These are phyloP conservation scores for Phytopythium boreale DNA, from an alignment of 352 stramenopile species.

Conservation along the genomic window DNA sequence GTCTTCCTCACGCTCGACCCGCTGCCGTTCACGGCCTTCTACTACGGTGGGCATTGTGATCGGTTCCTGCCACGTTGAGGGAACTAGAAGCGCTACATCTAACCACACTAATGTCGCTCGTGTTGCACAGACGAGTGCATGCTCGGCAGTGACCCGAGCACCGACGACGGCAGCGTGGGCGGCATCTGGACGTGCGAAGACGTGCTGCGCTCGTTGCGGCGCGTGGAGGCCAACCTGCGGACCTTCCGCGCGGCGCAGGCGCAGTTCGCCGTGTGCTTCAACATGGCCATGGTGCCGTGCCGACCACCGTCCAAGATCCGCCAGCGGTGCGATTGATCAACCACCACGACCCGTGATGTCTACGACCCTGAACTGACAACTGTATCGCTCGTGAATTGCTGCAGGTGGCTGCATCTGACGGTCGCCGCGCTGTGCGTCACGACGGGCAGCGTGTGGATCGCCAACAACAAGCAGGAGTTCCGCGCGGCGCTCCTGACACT, in stretches of 20 bases:
- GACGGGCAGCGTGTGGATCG: slow-evolving; percentile 54
- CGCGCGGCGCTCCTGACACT: slow-evolving; percentile 37
- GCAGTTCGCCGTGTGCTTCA: slow-evolving; percentile 54
- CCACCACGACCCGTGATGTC: too few relatives aligned
- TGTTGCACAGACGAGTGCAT: slow-evolving; percentile 16
- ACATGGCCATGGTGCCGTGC: slow-evolving; percentile 51
- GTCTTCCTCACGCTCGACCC: slow-evolving; percentile 51
- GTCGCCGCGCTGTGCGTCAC: slow-evolving; percentile 50
- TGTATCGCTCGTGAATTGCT: not conserved
- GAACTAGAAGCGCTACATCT: slow-evolving; percentile 8
- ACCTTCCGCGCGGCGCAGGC: slow-evolving; percentile 37
- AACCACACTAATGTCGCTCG: not conserved
- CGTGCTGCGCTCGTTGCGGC: slow-evolving; percentile 39
- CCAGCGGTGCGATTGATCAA: slow-evolving; percentile 29
- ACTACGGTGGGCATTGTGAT: slow-evolving; percentile 29
- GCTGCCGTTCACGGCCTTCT: slow-evolving; percentile 39
- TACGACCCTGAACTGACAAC: not conserved
- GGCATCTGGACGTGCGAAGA: slow-evolving; percentile 17
- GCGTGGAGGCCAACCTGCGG: slow-evolving; percentile 46
- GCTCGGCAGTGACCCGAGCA: slow-evolving; percentile 15
- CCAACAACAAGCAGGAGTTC: slow-evolving; percentile 70
- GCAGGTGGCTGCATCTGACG: slow-evolving; percentile 63
- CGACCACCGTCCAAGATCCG: slow-evolving; percentile 65
- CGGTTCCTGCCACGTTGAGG: too few relatives aligned
- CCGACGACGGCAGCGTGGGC: not conserved